Evolutionary conservation across 2,329 filamentous ascomycete species (phyloP).

Genomic region (Trichoderma gracile): DNA sequence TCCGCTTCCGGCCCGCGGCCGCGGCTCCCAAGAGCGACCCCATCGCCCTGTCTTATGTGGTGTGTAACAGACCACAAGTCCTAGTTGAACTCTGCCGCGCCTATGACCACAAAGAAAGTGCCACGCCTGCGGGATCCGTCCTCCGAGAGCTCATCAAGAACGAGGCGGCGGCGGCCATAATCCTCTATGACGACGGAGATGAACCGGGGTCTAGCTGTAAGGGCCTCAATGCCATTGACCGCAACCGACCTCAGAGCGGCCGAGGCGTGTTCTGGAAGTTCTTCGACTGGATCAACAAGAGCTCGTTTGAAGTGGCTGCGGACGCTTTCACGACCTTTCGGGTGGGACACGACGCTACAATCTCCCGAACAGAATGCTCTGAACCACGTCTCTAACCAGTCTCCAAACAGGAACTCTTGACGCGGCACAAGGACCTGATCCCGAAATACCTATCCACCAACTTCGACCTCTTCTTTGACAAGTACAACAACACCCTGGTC

Average conservation of each 20-base stretch:
- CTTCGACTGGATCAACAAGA: constrained; percentile 96
- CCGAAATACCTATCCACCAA: constrained; percentile 85
- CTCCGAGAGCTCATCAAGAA: constrained; percentile 86
- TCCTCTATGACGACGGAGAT: constrained; percentile 86
- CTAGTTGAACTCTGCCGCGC: constrained; percentile 85
- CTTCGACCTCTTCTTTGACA: constrained; percentile 89
- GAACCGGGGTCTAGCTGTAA: constrained; percentile 70
- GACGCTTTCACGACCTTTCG: constrained; percentile 98
- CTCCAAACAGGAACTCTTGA: constrained; percentile 74
- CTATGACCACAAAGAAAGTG: constrained; percentile 87
- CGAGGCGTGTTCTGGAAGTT: constrained; percentile 94
- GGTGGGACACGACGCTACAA: constrained; percentile 51
- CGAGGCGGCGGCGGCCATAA: constrained; percentile 85
- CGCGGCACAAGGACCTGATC: constrained; percentile 88
- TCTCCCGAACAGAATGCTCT: neutral
- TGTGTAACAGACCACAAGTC: constrained; percentile 82
- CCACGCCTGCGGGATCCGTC: constrained; percentile 86
- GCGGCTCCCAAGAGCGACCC: constrained; percentile 71
- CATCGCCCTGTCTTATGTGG: constrained; percentile 83
- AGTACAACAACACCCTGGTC: constrained; percentile 84
- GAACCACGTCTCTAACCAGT: constrained; percentile 3
- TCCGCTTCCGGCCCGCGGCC: constrained; percentile 78
- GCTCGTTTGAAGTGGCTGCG: constrained; percentile 93
- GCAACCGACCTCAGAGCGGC: constrained; percentile 72
- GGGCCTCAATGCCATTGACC: constrained; percentile 75